Percentiles rank a stretch among this genome's conserved stretches.
phyloP scores from a whole-genome alignment of 148 eudicot genomes.

The Simmondsia chinensis region DNA sequence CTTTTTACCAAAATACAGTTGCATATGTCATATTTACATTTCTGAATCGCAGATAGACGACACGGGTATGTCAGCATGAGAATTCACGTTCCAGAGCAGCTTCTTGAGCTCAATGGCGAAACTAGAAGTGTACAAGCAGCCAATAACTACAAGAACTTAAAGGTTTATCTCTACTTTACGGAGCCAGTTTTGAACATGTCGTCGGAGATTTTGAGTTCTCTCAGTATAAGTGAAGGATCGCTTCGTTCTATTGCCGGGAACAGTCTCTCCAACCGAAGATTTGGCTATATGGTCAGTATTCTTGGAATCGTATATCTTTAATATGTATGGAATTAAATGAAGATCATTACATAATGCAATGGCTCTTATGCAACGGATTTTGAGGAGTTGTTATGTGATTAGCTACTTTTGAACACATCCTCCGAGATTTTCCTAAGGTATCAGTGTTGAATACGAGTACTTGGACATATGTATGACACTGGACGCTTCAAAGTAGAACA shows the following conservation, averaged over 20 bases:
- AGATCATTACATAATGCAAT: too few relatives aligned
- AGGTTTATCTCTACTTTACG: constrained; percentile 74
- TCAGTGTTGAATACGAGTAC: too few relatives aligned
- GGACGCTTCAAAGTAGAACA: too few relatives aligned
- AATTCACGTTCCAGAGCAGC: constrained; percentile 66
- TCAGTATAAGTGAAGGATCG: constrained; percentile 46
- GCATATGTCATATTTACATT: neutral
- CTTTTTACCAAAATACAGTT: neutral
- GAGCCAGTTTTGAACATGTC: constrained; percentile 78
- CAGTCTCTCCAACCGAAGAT: constrained; percentile 54
- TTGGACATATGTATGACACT: too few relatives aligned
- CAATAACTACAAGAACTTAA: constrained; percentile 45
- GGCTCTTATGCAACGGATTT: too few relatives aligned
- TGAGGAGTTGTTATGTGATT: too few relatives aligned
- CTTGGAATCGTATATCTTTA: neutral
- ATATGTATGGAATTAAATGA: too few relatives aligned
- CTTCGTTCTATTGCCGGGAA: constrained; percentile 55
- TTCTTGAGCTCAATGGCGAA: constrained; percentile 53
- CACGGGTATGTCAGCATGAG: constrained; percentile 49
- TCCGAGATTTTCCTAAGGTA: neutral
- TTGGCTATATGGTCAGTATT: constrained; percentile 63
- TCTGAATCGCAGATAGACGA: constrained; percentile 61
- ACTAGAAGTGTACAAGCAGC: constrained; percentile 80
- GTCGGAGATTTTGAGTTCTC: constrained; percentile 43
- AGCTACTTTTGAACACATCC: neutral